Percentiles rank a stretch among this genome's conserved stretches.
Conservation (phyloP, 768 basidiomycete species). For the Termitomyces sp. region DNA sequence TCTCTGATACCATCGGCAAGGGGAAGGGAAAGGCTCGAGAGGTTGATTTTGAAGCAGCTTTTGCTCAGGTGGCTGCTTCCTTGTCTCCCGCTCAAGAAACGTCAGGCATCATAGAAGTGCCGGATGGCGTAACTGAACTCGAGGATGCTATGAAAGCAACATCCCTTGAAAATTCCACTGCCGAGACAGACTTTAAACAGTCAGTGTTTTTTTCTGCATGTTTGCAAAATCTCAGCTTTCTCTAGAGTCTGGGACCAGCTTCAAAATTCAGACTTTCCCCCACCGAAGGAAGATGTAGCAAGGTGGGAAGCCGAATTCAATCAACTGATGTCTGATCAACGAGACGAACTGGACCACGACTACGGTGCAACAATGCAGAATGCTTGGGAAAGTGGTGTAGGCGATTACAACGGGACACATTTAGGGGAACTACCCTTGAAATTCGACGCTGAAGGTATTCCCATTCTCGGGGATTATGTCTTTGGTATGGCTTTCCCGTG, state of each 20-base stretch:
- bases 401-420: conserved; percentile 31
- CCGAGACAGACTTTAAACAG: conserved; percentile 46
- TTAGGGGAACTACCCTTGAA: conserved; percentile 29
- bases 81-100: conserved; percentile 32
- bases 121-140: conserved; percentile 31
- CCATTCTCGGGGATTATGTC: conserved; percentile 61
- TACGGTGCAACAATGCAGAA: conserved; percentile 56
- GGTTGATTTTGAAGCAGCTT: conserved; percentile 82
- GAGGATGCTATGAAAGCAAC: conserved; percentile 32
- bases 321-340: conserved; percentile 64
- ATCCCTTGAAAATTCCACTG: conserved; percentile 24
- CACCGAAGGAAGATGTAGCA: conserved; percentile 56
- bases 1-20: conserved; percentile 28
- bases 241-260: conserved; percentile 58
- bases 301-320: conserved; percentile 85
- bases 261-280: conserved; percentile 51
- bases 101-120: conserved; percentile 51
- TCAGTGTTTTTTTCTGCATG: conserved; percentile 22
- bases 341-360: conserved; percentile 62
- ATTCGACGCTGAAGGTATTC: conserved; percentile 72
- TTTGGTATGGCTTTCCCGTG: conserved; percentile 55
- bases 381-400: conserved; percentile 56
- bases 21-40: conserved; percentile 80
- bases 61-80: conserved; percentile 59
- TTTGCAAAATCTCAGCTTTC: background rate